Base-by-base conservation (phyloP, 2,329 filamentous ascomycete species). In the Fusarium falciforme region DNA sequence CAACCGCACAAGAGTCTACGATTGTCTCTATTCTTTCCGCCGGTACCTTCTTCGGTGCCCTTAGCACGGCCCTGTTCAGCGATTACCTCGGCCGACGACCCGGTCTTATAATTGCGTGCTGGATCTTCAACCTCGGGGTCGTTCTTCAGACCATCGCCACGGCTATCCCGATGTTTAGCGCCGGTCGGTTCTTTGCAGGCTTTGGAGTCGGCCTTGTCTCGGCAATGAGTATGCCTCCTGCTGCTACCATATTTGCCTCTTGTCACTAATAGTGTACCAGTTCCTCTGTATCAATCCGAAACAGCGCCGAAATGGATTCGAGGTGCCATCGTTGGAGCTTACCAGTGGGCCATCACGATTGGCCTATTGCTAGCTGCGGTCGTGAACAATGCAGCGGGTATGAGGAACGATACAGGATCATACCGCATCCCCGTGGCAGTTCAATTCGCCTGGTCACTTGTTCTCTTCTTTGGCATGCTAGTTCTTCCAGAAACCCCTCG, bases 401-500 rank as follows among this genome's bases (percentile, higher is more conserved):
- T 70, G 38, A 40, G 59, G 20, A 52, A 57, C 16, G 54, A 70
- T 36, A 38, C 44, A 8, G 62, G 38, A 40, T 70, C 70, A 2
- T 72, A 61, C 16, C 40, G 59, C 8, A 61, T 61, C 16, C 59
- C 59, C 0, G 35, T 61, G 7, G 70, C 47, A 59, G 86, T 97
- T 61, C 94, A 97, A 85, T 93, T 95, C 84, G 83, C 90, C 66
- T 97, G 93, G 92, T 94, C 93, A 58, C 29, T 95, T 44, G 92
- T 97, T 74, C 91, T 97, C 22, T 93, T 84, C 57, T 14, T 44
- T 31, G 29, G 52, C 4, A 36, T 35, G 25, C 82, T 95, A 75
- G 83, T 94, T 79, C 91, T 97, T 9, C 94, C 94, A 67, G 94
- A 97, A 82, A 96, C 94, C 0, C 94, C 94, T 59, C 92, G 94